Evolutionary conservation across 352 stramenopile genomes (phyloP).

Genomic region (Globisporangium acanthophoron): DNA sequence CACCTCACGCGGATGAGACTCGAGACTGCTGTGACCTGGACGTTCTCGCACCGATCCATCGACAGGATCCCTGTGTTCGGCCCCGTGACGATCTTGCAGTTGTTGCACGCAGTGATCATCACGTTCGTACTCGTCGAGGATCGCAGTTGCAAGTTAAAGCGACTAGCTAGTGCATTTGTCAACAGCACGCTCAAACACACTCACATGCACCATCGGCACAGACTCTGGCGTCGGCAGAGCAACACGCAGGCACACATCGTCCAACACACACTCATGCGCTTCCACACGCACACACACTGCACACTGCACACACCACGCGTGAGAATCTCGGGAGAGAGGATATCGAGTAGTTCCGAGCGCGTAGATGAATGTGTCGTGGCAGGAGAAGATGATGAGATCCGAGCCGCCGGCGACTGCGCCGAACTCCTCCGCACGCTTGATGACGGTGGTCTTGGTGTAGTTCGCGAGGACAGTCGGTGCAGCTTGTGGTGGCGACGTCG

Average conservation of each 20-base stretch:
- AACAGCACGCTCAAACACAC: neutral
- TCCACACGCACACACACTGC: neutral
- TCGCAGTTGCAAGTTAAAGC: constrained; percentile 42
- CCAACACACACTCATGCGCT: neutral
- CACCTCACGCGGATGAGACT: constrained; percentile 87
- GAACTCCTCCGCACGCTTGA: constrained; percentile 72
- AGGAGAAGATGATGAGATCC: constrained; percentile 88
- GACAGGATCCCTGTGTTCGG: constrained; percentile 90
- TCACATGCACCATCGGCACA: no score
- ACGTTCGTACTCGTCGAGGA: constrained; percentile 56
- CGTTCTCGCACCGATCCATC: constrained; percentile 93
- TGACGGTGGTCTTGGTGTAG: constrained; percentile 68
- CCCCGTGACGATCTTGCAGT: constrained; percentile 95
- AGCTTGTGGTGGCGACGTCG: constrained; percentile 6
- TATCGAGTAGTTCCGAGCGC: constrained; percentile 92
- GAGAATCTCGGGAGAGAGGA: constrained; percentile 30
- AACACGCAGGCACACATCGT: no score
- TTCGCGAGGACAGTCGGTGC: constrained; percentile 53
- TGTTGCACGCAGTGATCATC: constrained; percentile 91
- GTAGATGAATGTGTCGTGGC: constrained; percentile 93
- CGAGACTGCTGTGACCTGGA: constrained; percentile 82
- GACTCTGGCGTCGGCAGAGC: no score
- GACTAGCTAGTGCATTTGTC: neutral
- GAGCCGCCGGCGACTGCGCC: constrained; percentile 30
- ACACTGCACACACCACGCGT: neutral